Evolutionary conservation across 1,284 basidiomycete genomes (phyloP), one percentile per base, ranked within the genome.

Genomic region (Entoloma clypeatum): DNA sequence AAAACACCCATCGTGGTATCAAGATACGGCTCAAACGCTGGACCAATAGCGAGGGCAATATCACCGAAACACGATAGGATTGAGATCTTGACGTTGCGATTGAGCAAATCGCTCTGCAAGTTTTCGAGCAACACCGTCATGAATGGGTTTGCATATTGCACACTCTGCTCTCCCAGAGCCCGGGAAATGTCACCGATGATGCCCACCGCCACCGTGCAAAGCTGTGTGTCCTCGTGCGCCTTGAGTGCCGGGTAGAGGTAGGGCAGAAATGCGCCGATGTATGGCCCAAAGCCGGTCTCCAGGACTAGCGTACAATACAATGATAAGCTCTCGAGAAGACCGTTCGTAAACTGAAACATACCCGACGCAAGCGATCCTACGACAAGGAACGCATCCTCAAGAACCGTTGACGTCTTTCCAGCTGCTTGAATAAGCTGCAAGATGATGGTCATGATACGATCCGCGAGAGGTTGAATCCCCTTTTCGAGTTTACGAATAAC

Each of bases 51-150:
- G 16, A 99, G 74, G 6, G 94, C 95, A 51, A 99, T 88, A 61
- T 99, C 95, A 25, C 96, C 96, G 58, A 99, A 99, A 65, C 91
- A 93, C 10, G 89, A 86, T 47, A 99, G 69, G 54, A 98, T 92
- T 10, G 88, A 86, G 30, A 98, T 95, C 75, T 99, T 99, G 59
- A 98, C 96, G 52, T 88, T 90, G 41, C 95, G 80, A 61, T 93
- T 89, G 45, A 99, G 73, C 26, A 92, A 81, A 0, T 94, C 86
- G 54, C 88, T 93, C 64, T 92, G 89, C 39, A 99, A 72, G 58
- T 96, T 92, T 63, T 94, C 89, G 28, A 97, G 75, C 16, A 99
- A 73, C 6, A 91, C 86, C 10, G 79, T 82, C 86, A 99, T 94
- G 67, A 98, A 93, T 7, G 82, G 75, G 53, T 81, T 76, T 30